phyloP scores from a whole-genome alignment of 352 stramenopile species.

The Lagenidium giganteum region DNA sequence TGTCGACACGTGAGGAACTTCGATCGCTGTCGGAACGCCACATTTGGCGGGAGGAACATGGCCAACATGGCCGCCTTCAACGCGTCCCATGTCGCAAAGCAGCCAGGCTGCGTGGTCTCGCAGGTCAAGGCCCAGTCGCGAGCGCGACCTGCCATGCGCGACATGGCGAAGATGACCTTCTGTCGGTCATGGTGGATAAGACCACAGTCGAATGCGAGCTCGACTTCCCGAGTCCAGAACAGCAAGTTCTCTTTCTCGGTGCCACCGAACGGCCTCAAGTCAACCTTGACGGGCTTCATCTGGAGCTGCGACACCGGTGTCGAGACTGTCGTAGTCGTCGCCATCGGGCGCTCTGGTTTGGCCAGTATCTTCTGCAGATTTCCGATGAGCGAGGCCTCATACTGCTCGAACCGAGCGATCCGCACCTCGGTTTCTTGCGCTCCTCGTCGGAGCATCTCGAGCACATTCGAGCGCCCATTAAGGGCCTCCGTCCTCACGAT shows the following conservation, averaged over 20 bases:
- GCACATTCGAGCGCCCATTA: no score
- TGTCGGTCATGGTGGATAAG: conserved; percentile 11
- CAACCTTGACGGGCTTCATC: conserved; percentile 1
- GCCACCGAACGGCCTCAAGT: background rate
- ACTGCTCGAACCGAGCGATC: no score
- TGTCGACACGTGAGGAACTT: conserved; percentile 18
- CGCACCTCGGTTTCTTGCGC: no score
- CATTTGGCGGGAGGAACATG: conserved; percentile 17
- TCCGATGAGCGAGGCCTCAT: no score
- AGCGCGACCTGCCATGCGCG: conserved; percentile 13
- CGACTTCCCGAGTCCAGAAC: conserved; percentile 14
- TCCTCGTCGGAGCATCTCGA: no score
- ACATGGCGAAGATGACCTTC: conserved; percentile 10
- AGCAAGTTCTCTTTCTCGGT: conserved; percentile 10
- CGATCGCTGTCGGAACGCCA: conserved; percentile 11
- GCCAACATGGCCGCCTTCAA: background rate
- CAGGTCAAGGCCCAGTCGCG: conserved; percentile 13
- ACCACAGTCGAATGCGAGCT: conserved; percentile 11
- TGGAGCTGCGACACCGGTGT: no score
- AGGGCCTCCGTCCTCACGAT: no score
- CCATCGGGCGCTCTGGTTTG: no score
- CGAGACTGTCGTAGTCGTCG: no score
- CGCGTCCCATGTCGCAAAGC: conserved; percentile 4
- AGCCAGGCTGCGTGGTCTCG: conserved; percentile 7
- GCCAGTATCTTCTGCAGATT: no score